Evolutionary conservation across 2,329 filamentous ascomycete species (phyloP).

Genomic region (Hirsutella rhossiliensis): DNA sequence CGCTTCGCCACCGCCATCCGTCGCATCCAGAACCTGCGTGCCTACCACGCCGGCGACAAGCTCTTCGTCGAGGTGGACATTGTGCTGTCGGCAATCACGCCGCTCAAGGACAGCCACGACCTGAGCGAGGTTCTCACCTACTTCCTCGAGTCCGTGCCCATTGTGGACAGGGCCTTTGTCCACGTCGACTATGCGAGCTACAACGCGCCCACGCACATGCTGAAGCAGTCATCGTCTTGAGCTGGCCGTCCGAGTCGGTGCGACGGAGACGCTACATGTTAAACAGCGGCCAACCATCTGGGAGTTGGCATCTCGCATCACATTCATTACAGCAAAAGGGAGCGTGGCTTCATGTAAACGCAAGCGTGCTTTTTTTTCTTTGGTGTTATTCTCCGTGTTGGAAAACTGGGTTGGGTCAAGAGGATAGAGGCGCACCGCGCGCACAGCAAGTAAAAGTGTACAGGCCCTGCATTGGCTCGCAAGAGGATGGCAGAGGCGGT

Average conservation of each 20-base stretch:
- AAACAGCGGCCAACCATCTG: no score
- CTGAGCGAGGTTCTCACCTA: slow-evolving; percentile 68
- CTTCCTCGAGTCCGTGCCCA: slow-evolving; percentile 72
- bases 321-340: no score
- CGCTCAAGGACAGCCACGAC: slow-evolving; percentile 70
- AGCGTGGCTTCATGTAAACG: no score
- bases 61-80: slow-evolving; percentile 74
- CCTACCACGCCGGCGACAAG: slow-evolving; percentile 78
- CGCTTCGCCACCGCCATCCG: slow-evolving; percentile 81
- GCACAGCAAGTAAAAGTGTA: no score
- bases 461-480: background rate
- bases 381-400: no score
- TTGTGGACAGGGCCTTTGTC: slow-evolving; percentile 62
- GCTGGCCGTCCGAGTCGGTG: no score
- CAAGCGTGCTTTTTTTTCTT: no score
- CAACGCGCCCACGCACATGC: slow-evolving; percentile 48
- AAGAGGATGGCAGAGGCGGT: background rate
- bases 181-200: slow-evolving; percentile 54
- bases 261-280: no score
- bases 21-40: slow-evolving; percentile 74
- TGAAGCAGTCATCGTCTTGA: slow-evolving; percentile 16
- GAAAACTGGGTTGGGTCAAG: no score
- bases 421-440: no score
- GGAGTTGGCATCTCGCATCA: no score
- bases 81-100: slow-evolving; percentile 65